phyloP scores from a whole-genome alignment of 106 monocot genomes.

The Platanthera guangdongensis region DNA sequence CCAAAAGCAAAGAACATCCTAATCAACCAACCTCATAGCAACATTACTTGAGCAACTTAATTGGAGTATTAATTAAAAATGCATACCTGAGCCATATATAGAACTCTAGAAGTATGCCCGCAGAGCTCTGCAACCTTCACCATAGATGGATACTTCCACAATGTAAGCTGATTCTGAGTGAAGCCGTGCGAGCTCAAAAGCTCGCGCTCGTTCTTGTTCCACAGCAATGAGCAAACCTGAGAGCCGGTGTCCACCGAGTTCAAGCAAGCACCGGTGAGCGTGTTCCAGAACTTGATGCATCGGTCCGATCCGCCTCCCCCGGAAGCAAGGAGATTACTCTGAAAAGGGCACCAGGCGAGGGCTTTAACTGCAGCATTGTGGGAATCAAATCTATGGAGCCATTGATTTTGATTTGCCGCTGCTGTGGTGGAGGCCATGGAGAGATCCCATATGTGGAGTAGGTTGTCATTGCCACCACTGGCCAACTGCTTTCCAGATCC shows the following conservation, averaged over 20 bases:
- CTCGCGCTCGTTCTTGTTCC: conserved; percentile 67
- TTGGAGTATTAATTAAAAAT: neutral
- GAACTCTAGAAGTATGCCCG: conserved; percentile 15
- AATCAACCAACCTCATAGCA: too few relatives aligned
- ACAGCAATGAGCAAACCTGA: conserved; percentile 44
- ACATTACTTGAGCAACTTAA: too few relatives aligned
- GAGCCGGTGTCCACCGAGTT: conserved; percentile 54
- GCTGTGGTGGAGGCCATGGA: conserved; percentile 19
- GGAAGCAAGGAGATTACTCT: conserved; percentile 48
- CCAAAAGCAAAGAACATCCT: neutral
- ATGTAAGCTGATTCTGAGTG: conserved; percentile 23
- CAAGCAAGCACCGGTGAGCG: conserved; percentile 37
- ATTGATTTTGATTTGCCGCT: conserved; percentile 22
- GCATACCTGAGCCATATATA: conserved; percentile 24
- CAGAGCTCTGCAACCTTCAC: conserved; percentile 17
- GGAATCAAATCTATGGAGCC: conserved; percentile 31
- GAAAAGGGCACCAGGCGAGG: conserved; percentile 63
- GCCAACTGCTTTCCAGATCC: conserved; percentile 43
- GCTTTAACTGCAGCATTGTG: conserved; percentile 57
- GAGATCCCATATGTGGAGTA: conserved; percentile 53
- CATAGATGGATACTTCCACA: conserved; percentile 28
- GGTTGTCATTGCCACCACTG: conserved; percentile 54
- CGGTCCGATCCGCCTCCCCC: conserved; percentile 43
- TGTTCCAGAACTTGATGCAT: conserved; percentile 71
- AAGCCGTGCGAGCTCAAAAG: conserved; percentile 68